phyloP scores from a whole-genome alignment of 345 rosid species.

The Heritiera littoralis region DNA sequence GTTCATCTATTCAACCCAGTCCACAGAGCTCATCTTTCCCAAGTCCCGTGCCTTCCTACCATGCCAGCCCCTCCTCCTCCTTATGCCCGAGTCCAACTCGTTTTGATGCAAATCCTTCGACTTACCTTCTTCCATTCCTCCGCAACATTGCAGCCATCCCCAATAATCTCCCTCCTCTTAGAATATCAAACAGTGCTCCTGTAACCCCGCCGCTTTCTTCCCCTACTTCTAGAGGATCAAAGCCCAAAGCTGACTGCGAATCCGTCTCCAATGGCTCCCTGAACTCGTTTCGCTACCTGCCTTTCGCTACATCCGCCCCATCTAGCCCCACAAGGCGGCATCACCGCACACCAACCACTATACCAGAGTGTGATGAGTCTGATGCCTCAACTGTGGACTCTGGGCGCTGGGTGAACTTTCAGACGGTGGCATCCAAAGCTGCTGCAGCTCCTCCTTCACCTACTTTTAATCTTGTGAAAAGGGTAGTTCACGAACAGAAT shows the following conservation, averaged over 20 bases:
- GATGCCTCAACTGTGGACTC: too few relatives aligned
- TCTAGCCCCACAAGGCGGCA: too few relatives aligned
- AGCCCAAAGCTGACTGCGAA: conserved; percentile 43
- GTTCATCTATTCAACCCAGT: conserved; percentile 80
- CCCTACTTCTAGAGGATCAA: too few relatives aligned
- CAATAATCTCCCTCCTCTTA: conserved; percentile 62
- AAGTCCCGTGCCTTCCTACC: conserved; percentile 89
- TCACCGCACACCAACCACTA: too few relatives aligned
- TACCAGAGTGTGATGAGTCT: too few relatives aligned
- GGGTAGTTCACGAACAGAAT: too few relatives aligned
- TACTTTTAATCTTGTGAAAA: too few relatives aligned
- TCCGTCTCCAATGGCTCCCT: conserved; percentile 45
- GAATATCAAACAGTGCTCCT: conserved; percentile 95
- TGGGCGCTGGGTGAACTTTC: too few relatives aligned
- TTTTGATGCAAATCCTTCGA: conserved; percentile 51
- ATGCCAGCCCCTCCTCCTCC: conserved; percentile 78
- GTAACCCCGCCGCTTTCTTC: conserved; percentile 76
- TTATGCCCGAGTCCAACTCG: conserved; percentile 82
- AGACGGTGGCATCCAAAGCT: too few relatives aligned
- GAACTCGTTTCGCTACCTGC: too few relatives aligned
- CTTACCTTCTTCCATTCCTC: conserved; percentile 70
- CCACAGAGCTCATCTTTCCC: conserved; percentile 75
- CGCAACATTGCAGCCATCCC: conserved; percentile 33
- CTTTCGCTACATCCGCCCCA: too few relatives aligned
- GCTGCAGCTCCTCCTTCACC: too few relatives aligned